phyloP scores from a whole-genome alignment of 1,139 yeast genomes.

The Casaregolazyma lundiana region DNA sequence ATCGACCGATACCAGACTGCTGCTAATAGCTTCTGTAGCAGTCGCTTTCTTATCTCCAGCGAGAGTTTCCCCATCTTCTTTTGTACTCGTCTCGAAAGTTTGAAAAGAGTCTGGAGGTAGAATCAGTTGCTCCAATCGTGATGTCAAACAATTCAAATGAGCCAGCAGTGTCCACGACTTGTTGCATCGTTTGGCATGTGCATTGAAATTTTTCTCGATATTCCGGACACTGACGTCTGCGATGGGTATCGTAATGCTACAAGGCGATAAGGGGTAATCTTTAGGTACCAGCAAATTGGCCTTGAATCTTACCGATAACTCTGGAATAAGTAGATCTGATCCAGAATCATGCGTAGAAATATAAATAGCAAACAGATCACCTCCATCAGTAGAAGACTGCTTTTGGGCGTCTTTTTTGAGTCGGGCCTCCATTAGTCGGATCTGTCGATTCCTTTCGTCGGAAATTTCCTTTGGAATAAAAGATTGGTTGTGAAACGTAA shows the following conservation, averaged over 20 bases:
- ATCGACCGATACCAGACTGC: too few relatives aligned
- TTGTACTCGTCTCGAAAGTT: neutral
- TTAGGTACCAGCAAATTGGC: conserved; percentile 28
- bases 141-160: conserved; percentile 28
- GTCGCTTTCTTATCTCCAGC: neutral
- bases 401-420: conserved; percentile 16
- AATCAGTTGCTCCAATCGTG: conserved; percentile 24
- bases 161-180: conserved; percentile 30
- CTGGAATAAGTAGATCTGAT: conserved; percentile 23
- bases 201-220: conserved; percentile 30
- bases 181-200: conserved; percentile 23
- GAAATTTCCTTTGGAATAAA: conserved; percentile 22
- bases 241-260: conserved; percentile 22
- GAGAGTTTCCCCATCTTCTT: neutral
- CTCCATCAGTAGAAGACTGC: conserved; percentile 15
- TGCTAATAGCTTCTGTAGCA: conserved; percentile 4
- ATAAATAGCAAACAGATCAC: conserved; percentile 17
- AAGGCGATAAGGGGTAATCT: conserved; percentile 23
- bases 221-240: conserved; percentile 24
- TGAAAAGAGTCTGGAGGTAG: conserved; percentile 10
- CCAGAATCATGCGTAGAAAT: conserved; percentile 16
- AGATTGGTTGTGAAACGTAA: conserved; percentile 6
- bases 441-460: conserved; percentile 22
- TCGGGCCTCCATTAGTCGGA: conserved; percentile 20
- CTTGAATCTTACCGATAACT: conserved; percentile 17